Conservation (phyloP, 768 basidiomycete genomes). For the Tulasnella sp. region DNA sequence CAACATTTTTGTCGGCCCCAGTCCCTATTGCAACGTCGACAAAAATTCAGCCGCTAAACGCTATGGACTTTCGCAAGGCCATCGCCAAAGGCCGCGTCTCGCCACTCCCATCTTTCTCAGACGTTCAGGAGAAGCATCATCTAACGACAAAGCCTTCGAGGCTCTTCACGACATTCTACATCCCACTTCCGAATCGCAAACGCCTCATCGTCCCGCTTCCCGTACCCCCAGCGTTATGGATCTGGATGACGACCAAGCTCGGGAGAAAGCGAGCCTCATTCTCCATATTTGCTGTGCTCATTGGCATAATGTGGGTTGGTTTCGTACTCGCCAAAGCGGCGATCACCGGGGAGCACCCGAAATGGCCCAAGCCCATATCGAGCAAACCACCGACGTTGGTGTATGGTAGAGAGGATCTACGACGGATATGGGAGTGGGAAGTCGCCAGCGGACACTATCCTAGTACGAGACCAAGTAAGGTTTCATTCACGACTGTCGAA, state of each 20-base stretch:
- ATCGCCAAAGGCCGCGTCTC: too few relatives aligned
- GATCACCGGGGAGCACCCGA: not conserved
- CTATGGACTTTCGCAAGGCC: too few relatives aligned
- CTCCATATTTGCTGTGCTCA: constrained; percentile 38
- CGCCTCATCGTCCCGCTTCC: constrained; percentile 48
- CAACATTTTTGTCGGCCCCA: too few relatives aligned
- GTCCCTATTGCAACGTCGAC: too few relatives aligned
- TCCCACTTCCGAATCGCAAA: constrained; percentile 49
- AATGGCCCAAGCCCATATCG: constrained; percentile 15
- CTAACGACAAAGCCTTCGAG: constrained; percentile 35
- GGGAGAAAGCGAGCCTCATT: constrained; percentile 48
- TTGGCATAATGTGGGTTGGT: constrained; percentile 40
- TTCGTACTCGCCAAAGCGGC: constrained; percentile 37
- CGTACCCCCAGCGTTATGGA: constrained; percentile 50
- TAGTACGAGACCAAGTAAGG: constrained; percentile 63
- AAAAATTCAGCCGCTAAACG: too few relatives aligned
- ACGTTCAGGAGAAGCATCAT: constrained; percentile 24
- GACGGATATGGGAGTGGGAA: constrained; percentile 94
- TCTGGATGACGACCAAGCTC: constrained; percentile 43
- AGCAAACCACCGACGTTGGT: constrained; percentile 47
- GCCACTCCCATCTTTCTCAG: too few relatives aligned
- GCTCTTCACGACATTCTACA: constrained; percentile 39
- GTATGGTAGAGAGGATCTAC: constrained; percentile 65
- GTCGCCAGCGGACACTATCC: constrained; percentile 90
- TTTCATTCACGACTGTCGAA: not conserved